Conservation (phyloP, 768 basidiomycete species). For the Lentinula sp. region DNA sequence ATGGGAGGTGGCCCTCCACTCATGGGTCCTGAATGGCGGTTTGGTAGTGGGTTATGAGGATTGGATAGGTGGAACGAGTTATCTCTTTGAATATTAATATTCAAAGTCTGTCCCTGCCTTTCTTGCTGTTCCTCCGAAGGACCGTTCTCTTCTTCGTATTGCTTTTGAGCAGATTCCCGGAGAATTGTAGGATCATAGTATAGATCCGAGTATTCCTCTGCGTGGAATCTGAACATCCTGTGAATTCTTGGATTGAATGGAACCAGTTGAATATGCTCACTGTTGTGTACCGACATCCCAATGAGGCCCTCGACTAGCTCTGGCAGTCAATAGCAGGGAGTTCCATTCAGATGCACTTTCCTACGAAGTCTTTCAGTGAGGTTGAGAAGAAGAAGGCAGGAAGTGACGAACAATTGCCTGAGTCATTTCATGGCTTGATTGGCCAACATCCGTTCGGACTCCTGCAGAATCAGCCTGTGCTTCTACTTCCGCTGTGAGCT, state of each 20-base stretch:
- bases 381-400: not conserved
- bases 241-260: not conserved
- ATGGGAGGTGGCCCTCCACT: conserved; percentile 18
- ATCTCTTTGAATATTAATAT: conserved; percentile 13
- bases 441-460: conserved; percentile 50
- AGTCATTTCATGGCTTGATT: conserved; percentile 58
- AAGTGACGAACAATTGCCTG: conserved; percentile 57
- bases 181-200: conserved; percentile 69
- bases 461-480: conserved; percentile 43
- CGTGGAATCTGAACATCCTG: conserved; percentile 52
- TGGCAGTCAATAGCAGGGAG: conserved; percentile 68
- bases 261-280: conserved; percentile 33
- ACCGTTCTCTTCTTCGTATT: conserved; percentile 36
- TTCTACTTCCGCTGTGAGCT: conserved; percentile 56
- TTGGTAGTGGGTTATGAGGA: conserved; percentile 19
- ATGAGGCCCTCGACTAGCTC: conserved; percentile 78
- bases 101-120: conserved; percentile 24
- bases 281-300: conserved; percentile 87
- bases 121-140: conserved; percentile 18
- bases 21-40: conserved; percentile 20
- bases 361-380: conserved; percentile 18
- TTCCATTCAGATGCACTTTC: conserved; percentile 88
- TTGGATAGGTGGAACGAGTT: conserved; percentile 11
- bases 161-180: conserved; percentile 43
- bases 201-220: conserved; percentile 65